Base-by-base conservation (phyloP, 768 basidiomycete genomes). In the Pleurotus cornucopiae region DNA sequence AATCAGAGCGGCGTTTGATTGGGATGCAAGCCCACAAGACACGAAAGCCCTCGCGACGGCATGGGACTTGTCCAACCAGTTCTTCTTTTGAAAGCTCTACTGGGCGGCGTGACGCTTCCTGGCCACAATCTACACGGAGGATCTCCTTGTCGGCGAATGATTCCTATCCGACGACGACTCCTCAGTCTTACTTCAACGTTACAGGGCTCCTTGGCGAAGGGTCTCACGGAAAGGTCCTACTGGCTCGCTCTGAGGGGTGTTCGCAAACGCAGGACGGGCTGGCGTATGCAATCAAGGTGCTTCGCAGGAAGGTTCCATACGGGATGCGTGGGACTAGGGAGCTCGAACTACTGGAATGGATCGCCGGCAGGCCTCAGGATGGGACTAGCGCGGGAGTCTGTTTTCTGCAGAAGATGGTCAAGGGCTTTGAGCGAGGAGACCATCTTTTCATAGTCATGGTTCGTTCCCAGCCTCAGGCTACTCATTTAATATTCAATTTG, bases 371-470 rank as follows among this genome's bases (percentile, higher is more conserved):
- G 23, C n/a, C 53, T 13, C 46, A 43, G 9, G 45, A 55, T 37
- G 25, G 18, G 40, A 39, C 38, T 11, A 49, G 40, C 7, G 2
- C 23, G 6, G 64, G 66, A 12, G 37, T 60, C 3, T 21, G 20
- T 16, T 71, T 71, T 46, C 56, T 69, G 4, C 70, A 70, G 49
- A 59, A 51, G 16, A 57, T 65, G 41, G 47, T 44, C 20, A 60
- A 59, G 39, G 56, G 57, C 43, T 71, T 70, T 45, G 49, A 65
- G 34, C 54, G 68, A 25, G 62, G 61, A 23, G 48, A 57, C 0
- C 21, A 48, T n/a, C 47, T 63, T 30, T 70, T 60, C 54, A 64
- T 69, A 6, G 62, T 67, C 21, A 44, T 69, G 60, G 70, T 70
- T 40, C 34, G 61, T 49, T 16, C 23, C 20, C 26, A 37, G 20